A percentile compares a stretch with the other conserved stretches of the same genome.
These are phyloP conservation scores for Verticillium isaacii DNA, from an alignment of 2,329 filamentous ascomycete species.

Conservation along the genomic window DNA sequence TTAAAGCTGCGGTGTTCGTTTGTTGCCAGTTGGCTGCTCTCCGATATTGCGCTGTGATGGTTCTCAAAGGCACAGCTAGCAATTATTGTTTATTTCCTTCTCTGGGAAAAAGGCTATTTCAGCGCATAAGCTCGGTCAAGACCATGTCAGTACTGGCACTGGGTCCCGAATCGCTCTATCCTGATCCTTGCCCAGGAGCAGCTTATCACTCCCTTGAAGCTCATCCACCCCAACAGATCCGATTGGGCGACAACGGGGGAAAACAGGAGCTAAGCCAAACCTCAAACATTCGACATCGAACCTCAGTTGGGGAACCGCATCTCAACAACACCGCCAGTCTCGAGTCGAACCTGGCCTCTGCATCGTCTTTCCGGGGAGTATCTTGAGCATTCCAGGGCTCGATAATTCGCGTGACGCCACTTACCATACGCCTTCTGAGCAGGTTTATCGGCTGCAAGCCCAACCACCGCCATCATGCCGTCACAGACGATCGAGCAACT, in stretches of 20 bases:
- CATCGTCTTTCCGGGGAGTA: not conserved
- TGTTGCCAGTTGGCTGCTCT: constrained; percentile 8
- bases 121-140: too few species aligned
- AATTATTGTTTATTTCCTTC: too few species aligned
- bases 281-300: not conserved
- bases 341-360: not conserved
- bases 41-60: not conserved
- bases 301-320: not conserved
- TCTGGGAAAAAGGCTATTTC: too few species aligned
- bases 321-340: not conserved
- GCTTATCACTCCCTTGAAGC: not conserved
- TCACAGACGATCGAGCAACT: constrained; percentile 24
- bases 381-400: not conserved
- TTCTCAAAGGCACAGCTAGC: too few species aligned
- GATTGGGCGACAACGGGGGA: not conserved
- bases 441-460: not conserved
- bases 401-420: not conserved
- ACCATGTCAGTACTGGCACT: too few species aligned
- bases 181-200: not conserved
- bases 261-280: not conserved
- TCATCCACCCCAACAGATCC: not conserved
- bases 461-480: not conserved
- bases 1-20: constrained; percentile 6
- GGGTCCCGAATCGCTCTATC: not conserved
- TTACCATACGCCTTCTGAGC: not conserved